Evolutionary conservation across 371 early-diverging fungal species (phyloP), one percentile per base, ranked within the genome.

Genomic region (Rhizopus microsporus): DNA sequence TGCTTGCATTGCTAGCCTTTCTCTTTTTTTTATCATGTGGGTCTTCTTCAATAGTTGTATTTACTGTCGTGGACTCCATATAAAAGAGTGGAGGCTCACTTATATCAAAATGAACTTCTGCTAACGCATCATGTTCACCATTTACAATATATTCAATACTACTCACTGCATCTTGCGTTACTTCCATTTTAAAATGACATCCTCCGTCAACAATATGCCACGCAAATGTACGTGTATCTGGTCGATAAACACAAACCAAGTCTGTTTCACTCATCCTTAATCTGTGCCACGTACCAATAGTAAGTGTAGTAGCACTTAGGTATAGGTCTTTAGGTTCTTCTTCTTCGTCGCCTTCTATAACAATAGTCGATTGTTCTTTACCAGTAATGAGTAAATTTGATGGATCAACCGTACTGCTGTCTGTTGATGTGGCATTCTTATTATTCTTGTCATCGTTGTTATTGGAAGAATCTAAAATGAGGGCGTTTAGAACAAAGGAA

Each of bases 201-300:
- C 82, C 75, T 49, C 78, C 71, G 55, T 90, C 90, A 3, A 79
- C 75, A 44, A 92, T 86, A 51, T 85, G 82, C 89, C 88, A 90
- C 9, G 83, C 78, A 72, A 92, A 80, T n/a, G 67, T 65, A 9
- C 77, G 74, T 9, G 78, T 74, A 4, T 72, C 63, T 1, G 80
- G 75, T 29, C 77, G 65, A 66, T 84, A 86, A 39, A 78, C 80
- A 65, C 88, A 88, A 10, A 85, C 68, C n/a, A 92, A 72, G 54
- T 88, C 88, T 2, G 83, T 78, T 50, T 67, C 62, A n/a, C 66
- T 68, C 42, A 84, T 75, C 47, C 78, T 75, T 57, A 89, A 74
- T 23, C 92, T 82, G 44, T 90, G 87, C 92, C 92, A 92, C 6
- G 86, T 85, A 30, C 92, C 92, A 53, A 92, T 84, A 7, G 81